Base-by-base conservation (phyloP, 306 rosid species). In the Pueraria montana region DNA sequence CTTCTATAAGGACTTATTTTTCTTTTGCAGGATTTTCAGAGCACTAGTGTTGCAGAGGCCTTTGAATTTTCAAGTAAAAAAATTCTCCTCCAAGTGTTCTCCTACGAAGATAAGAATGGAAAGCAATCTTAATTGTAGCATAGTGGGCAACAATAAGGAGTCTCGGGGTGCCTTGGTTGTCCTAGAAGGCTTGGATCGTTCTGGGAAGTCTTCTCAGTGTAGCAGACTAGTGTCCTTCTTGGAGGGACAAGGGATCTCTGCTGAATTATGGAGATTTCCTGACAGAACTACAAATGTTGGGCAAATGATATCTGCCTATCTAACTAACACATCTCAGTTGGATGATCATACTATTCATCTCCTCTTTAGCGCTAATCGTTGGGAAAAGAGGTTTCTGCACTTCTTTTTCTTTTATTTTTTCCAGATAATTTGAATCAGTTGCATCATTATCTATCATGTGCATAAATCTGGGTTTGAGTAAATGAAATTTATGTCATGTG, bases 321-420 rank as follows among this genome's bases (percentile, higher is more conserved):
- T 96, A 79, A 83, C 89, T 14, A 93, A 94, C 52, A 50, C 93
- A 55, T 96, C 99, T 0, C 94, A 96, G 78, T 87, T 91, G 76
- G 98, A 96, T 80, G 99, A 96, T 83, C 97, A 23, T 67, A 82
- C 97, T 2, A 84, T 96, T 74, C 98, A 96, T 86, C 97, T 93
- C 52, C 99, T 96, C 79, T 96, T 96, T 71, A 96, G 98, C 68
- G 98, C 99, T 48, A 96, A 96, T 77, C 94, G 99, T 45, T 96
- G 99, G 99, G 99, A 96, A 85, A 96, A 91, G 82, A 93, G 98
- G 98, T 96, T 86, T 74, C 24, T 72, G 20, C 2, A 6, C 86
- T 38, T 67, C 40, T 23, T 62, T 38, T 52, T 52, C 26, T 8
- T 42, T 56, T 67, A 9, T 45, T 26, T 40, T 46, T 38, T 34